A percentile compares a stretch with the other conserved stretches of the same genome.
phyloP scores from a whole-genome alignment of 2,329 filamentous ascomycete species.

The Sporothrix variecibatus region DNA sequence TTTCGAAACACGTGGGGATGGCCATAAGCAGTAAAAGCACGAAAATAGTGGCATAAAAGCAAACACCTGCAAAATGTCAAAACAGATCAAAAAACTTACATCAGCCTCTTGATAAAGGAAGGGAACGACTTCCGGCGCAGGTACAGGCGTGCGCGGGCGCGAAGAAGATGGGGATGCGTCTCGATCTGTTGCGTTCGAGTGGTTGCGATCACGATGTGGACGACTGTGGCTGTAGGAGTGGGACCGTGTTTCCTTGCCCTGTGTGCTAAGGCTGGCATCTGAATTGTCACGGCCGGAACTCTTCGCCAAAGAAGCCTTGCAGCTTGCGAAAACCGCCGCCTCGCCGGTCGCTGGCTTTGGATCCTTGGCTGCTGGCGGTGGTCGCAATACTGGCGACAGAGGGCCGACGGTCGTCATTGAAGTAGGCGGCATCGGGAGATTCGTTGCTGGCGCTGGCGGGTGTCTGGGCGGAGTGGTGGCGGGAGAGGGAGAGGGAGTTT shows the following conservation, averaged over 20 bases:
- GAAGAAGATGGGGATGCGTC: conserved; percentile 75
- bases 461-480: conserved; percentile 1
- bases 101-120: conserved; percentile 90
- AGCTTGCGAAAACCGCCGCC: conserved; percentile 78
- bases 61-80: conserved; percentile 27
- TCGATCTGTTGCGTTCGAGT: conserved; percentile 73
- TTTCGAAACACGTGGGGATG: neutral
- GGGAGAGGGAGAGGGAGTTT: conserved; percentile 34
- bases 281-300: conserved; percentile 76
- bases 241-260: conserved; percentile 62
- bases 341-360: conserved; percentile 69
- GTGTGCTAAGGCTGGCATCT: conserved; percentile 63
- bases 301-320: conserved; percentile 90
- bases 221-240: conserved; percentile 63
- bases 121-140: conserved; percentile 92
- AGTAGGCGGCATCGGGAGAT: conserved; percentile 61
- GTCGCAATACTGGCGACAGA: conserved; percentile 87
- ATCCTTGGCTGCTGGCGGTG: conserved; percentile 77
- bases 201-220: conserved; percentile 72
- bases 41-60: conserved; percentile 28
- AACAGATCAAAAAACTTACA: conserved; percentile 51
- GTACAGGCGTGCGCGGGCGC: conserved; percentile 79
- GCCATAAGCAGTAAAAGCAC: conserved; percentile 31
- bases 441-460: conserved; percentile 53
- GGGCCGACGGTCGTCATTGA: conserved; percentile 74